Evolutionary conservation across 176 grass and related monocot genomes (phyloP).

Genomic region (Calamus simplicifolius): DNA sequence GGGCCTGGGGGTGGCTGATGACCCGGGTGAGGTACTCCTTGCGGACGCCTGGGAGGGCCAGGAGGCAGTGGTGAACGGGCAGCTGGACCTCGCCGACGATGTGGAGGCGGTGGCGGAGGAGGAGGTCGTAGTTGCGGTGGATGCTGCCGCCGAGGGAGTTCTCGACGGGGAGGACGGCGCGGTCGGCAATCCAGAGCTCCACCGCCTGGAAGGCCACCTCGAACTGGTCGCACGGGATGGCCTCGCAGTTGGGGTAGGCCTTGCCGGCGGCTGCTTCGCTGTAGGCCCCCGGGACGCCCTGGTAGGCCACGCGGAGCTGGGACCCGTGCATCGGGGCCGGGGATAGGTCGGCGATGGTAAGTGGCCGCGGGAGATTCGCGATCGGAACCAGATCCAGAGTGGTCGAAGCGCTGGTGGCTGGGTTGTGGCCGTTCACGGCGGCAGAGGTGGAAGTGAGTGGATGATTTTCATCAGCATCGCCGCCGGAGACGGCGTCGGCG

Average conservation of each 20-base stretch:
- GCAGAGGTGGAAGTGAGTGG: no score
- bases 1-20: constrained; percentile 36
- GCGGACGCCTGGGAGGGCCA: constrained; percentile 30
- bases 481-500: neutral
- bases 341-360: constrained; percentile 28
- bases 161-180: constrained; percentile 32
- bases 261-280: constrained; percentile 27
- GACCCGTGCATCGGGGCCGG: constrained; percentile 18
- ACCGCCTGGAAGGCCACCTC: constrained; percentile 32
- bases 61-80: constrained; percentile 27
- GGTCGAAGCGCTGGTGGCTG: no score
- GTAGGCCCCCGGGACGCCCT: constrained; percentile 29
- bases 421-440: no score
- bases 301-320: constrained; percentile 26
- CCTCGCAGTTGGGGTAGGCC: constrained; percentile 31
- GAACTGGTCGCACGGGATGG: constrained; percentile 38
- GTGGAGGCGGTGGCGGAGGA: constrained; percentile 37
- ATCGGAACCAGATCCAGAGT: constrained; percentile 1
- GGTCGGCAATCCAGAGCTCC: constrained; percentile 33
- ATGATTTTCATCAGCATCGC: no score
- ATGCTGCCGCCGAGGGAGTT: constrained; percentile 39
- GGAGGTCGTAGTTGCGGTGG: constrained; percentile 46
- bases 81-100: constrained; percentile 33
- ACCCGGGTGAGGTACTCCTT: constrained; percentile 27
- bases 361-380: constrained; percentile 20